Evolutionary conservation across 2,329 filamentous ascomycete genomes (phyloP), one percentile per base, ranked within the genome.

Genomic region (Penicillium sp.): DNA sequence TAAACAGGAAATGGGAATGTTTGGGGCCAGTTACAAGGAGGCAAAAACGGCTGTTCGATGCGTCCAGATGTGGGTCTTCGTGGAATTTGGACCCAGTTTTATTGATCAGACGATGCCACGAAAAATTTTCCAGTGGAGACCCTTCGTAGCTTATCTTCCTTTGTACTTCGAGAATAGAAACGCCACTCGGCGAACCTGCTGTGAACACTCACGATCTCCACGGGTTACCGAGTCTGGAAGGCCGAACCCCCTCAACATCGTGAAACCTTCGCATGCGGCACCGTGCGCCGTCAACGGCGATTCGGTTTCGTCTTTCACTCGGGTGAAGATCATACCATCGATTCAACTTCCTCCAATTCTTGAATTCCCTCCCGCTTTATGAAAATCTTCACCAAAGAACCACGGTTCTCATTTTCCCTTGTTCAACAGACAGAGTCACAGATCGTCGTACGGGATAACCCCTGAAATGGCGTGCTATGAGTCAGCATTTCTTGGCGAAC

Each of bases 51-150:
- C 26, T 45, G 18, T 45, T 27, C 49, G 31, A 31, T 35, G 11
- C 45, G 12, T 43, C 29, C 22, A 51, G 42, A 37, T 33, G 49
- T 51, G 49, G 49, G 41, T 51, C 37, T 33, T 20, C n/a, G 42
- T 51, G 48, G 53, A 47, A 15, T 44, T 7, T 31, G 29, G 43
- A 43, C 49, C 51, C 59, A 51, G 49, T 57, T 57, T 57, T 54
- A 40, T 44, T 62, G 63, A 65, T 66, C 63, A 64, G 61, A 62
- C 64, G 62, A 65, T 65, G 47, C 57, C 63, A 61, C 60, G 59
- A 66, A 62, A 58, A 54, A 54, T 66, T 65, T 66, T 61, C 63
- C 29, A 48, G 62, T 66, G 63, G 63, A 51, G 62, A 60, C 62
- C 20, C 50, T 49, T 49, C 57, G 59, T 56, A 66, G 61, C 62